A percentile compares a stretch with the other conserved stretches of the same genome.
phyloP scores from a whole-genome alignment of 179 eudicot species.

The Carnegiea gigantea region DNA sequence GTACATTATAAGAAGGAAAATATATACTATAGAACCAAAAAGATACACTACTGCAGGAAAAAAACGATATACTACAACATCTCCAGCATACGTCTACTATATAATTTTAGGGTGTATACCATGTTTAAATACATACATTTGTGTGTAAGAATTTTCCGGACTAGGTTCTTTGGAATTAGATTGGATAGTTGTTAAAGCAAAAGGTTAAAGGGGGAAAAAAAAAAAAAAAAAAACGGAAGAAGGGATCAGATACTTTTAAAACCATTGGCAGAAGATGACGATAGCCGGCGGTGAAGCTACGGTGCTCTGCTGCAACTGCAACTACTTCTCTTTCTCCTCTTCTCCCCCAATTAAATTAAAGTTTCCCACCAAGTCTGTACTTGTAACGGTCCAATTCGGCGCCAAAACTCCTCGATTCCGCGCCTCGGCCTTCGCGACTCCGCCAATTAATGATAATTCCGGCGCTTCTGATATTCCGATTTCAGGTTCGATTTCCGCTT shows the following conservation, averaged over 20 bases:
- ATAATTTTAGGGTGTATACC: too few relatives aligned
- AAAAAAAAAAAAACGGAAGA: not conserved
- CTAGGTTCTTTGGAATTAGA: too few relatives aligned
- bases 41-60: too few relatives aligned
- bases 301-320: conserved; percentile 13
- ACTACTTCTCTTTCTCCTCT: conserved; percentile 1
- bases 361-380: conserved; percentile 33
- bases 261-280: conserved; percentile 46
- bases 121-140: too few relatives aligned
- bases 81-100: too few relatives aligned
- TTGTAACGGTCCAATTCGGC: conserved; percentile 19
- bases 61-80: too few relatives aligned
- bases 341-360: conserved; percentile 22
- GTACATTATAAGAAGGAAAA: too few relatives aligned
- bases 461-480: not conserved
- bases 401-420: conserved; percentile 22
- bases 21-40: too few relatives aligned
- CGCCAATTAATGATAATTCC: conserved; percentile 27
- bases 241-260: not conserved
- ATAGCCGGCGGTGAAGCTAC: conserved; percentile 22
- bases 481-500: not conserved
- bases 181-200: not conserved
- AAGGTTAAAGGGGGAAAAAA: not conserved
- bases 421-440: conserved; percentile 9
- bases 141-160: too few relatives aligned